Evolutionary conservation across 1,284 basidiomycete genomes (phyloP).

Genomic region (Cutaneotrichosporon arboriforme): DNA sequence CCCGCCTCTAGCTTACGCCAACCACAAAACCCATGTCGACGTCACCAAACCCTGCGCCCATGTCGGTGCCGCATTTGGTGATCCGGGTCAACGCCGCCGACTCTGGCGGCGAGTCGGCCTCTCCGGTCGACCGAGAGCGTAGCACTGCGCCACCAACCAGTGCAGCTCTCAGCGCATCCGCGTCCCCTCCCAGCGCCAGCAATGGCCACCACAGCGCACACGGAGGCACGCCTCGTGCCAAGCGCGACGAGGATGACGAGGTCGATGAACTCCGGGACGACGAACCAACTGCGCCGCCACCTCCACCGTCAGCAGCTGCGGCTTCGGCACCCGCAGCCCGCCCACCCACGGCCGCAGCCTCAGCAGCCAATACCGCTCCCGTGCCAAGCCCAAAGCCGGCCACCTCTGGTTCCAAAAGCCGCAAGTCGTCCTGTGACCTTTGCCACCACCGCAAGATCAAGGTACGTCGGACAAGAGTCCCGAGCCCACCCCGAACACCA

Average conservation of each 20-base stretch:
- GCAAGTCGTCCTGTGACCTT: slow-evolving; percentile 39
- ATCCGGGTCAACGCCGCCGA: slow-evolving; percentile 12
- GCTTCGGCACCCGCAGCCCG: slow-evolving; percentile 2
- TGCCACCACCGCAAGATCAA: slow-evolving; percentile 43
- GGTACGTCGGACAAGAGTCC: slow-evolving; percentile 17
- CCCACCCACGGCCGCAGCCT: background rate
- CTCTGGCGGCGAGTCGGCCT: slow-evolving; percentile 1
- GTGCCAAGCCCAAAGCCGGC: slow-evolving; percentile 18
- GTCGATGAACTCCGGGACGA: slow-evolving; percentile 23
- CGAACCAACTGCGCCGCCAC: slow-evolving; percentile 7
- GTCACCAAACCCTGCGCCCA: slow-evolving; percentile 7
- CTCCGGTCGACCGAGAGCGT: background rate
- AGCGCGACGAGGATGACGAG: slow-evolving; percentile 17
- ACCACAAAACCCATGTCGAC: slow-evolving; percentile 6
- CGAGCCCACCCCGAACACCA: too few relatives aligned
- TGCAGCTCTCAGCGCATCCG: background rate
- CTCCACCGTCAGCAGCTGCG: slow-evolving; percentile 3
- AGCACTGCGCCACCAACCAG: background rate
- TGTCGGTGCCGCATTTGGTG: slow-evolving; percentile 17
- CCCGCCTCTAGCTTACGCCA: too few relatives aligned
- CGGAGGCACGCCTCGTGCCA: background rate
- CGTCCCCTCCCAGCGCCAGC: background rate
- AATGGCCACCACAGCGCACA: background rate
- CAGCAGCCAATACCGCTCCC: background rate
- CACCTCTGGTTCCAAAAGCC: slow-evolving; percentile 13